Conservation (phyloP, 352 stramenopile genomes). For the Elongisporangium anandrum region DNA sequence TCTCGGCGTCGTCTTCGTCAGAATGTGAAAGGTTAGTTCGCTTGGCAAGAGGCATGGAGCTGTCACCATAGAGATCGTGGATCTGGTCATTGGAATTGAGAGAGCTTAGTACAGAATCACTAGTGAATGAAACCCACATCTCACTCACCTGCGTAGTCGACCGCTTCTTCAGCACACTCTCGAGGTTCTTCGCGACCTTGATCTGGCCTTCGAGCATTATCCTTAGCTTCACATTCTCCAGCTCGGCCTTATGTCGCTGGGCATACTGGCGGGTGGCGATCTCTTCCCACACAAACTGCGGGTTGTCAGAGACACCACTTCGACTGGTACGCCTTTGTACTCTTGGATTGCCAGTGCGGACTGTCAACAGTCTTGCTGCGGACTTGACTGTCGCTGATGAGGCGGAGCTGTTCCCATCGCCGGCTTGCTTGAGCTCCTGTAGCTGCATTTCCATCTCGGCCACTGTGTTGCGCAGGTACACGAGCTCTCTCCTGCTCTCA, state of each 20-base stretch:
- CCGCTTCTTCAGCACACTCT: constrained; percentile 3
- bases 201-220: constrained; percentile 6
- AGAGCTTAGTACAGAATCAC: no score
- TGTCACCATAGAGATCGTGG: no score
- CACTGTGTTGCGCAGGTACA: constrained; percentile 22
- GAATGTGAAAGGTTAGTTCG: no score
- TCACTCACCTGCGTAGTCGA: no score
- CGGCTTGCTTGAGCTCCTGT: constrained; percentile 6
- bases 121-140: no score
- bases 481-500: constrained; percentile 12
- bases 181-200: constrained; percentile 5
- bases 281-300: constrained; percentile 3
- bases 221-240: constrained; percentile 9
- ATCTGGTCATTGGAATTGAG: no score
- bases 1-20: constrained; percentile 34
- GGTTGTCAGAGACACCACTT: no score
- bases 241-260: constrained; percentile 5
- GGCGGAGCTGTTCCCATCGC: background rate
- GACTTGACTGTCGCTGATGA: background rate
- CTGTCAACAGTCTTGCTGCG: background rate
- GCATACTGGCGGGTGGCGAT: constrained; percentile 8
- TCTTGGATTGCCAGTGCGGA: background rate
- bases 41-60: no score
- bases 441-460: constrained; percentile 27
- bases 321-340: no score